Base-by-base conservation (phyloP, 2,329 filamentous ascomycete genomes). In the Phoma sp. region DNA sequence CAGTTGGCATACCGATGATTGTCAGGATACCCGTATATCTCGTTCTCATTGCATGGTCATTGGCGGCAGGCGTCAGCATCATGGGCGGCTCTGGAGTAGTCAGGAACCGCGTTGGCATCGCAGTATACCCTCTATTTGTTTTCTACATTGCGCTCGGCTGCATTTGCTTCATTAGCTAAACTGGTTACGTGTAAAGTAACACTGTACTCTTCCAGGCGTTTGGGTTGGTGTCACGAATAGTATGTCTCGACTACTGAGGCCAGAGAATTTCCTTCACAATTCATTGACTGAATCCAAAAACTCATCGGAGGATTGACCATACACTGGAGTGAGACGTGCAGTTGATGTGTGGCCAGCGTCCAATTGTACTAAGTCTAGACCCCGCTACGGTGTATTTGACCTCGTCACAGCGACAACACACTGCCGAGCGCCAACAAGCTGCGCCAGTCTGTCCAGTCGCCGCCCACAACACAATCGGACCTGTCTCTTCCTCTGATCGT, bases 61-160 rank as follows among this genome's bases (percentile, higher is more conserved):
- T 99, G 63, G 95, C 95, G 41, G 96, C 95, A 1, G 95, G 95
- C 23, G 89, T 98, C 44, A 98, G 93, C 77, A 98, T 99, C 65
- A 81, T 99, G 48, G 93, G 93, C 29, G 95, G 95, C 37, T 97
- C 93, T 53, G 95, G 95, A 10, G 93, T 99, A 39, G 88, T 99
- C 60, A 93, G 93, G 79, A 97, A 98, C 77, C 84, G 95, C 44
- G 93, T 98, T 42, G 91, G 88, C 23, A 87, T 99, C 70, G 95
- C 95, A 14, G 92, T 99, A 22, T 99, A 96, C 72, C 95, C 95
- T 52, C 80, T 99, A 47, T 89, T 97, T 72, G 89, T 98, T 43
- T 99, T 98, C 77, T 99, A 99, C 76, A 80, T 97, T 53, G 90
- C 90, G 30, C 81, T 99, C 64, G 93, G 93, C 47, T 97, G 92